Conservation (phyloP, 2,329 filamentous ascomycete genomes). For the Aspergillus fijiensis region DNA sequence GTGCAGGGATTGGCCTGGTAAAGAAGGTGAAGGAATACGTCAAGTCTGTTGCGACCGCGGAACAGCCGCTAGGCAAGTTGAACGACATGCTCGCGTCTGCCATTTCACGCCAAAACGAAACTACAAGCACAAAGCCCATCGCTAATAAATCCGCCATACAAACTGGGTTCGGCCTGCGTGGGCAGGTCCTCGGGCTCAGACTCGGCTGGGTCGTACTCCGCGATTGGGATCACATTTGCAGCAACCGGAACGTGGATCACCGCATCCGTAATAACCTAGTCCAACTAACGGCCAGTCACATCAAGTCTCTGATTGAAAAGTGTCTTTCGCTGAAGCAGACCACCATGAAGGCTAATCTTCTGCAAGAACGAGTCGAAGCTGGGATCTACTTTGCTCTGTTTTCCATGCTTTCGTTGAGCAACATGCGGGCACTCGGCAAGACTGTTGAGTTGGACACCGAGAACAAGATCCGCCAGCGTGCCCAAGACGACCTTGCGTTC, state of each 20-base stretch:
- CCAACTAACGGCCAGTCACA: background rate
- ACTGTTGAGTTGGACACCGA: background rate
- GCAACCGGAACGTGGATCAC: background rate
- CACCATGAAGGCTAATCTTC: background rate
- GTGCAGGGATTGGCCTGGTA: background rate
- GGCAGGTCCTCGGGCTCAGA: conserved; percentile 1
- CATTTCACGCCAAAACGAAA: background rate
- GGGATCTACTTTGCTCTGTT: conserved; percentile 7
- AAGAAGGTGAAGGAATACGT: conserved; percentile 1
- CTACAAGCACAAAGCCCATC: background rate
- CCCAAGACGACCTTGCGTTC: background rate
- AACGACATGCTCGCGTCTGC: conserved; percentile 8
- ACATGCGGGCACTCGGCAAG: background rate
- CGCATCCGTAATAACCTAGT: background rate
- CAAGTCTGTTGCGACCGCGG: background rate
- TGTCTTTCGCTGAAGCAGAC: background rate
- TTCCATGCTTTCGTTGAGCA: conserved; percentile 6
- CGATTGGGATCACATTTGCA: background rate
- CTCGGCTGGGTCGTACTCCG: conserved; percentile 4
- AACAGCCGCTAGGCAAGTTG: conserved; percentile 10
- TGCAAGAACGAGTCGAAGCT: conserved; percentile 6
- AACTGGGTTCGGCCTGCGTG: conserved; percentile 8
- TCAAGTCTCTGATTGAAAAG: background rate
- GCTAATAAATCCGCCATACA: background rate
- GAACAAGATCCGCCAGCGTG: background rate